phyloP scores from a whole-genome alignment of 1,284 basidiomycete genomes.

The Jaminaea rosea region DNA sequence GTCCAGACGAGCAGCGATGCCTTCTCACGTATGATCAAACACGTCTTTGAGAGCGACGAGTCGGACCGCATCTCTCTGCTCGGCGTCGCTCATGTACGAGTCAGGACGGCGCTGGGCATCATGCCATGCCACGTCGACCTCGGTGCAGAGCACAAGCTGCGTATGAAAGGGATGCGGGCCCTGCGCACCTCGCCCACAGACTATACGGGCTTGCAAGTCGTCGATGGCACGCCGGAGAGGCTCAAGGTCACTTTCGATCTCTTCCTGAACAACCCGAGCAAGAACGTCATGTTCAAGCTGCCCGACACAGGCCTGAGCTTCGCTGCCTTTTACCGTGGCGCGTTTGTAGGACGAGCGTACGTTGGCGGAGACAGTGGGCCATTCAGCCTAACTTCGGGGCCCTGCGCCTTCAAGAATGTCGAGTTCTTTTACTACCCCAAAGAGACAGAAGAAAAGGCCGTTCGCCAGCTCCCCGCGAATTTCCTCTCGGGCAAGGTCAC shows the following conservation, averaged over 20 bases:
- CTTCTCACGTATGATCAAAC: slow-evolving; percentile 17
- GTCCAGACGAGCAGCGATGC: slow-evolving; percentile 1
- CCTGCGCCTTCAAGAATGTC: slow-evolving; percentile 20
- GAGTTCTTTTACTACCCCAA: slow-evolving; percentile 28
- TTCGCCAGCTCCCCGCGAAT: slow-evolving; percentile 25
- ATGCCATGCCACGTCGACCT: slow-evolving; percentile 21
- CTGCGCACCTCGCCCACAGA: slow-evolving; percentile 21
- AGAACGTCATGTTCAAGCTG: slow-evolving; percentile 14
- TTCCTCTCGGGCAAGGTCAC: slow-evolving; percentile 26
- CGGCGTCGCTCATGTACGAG: slow-evolving; percentile 17
- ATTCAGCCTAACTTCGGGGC: slow-evolving; percentile 17
- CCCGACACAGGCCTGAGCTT: slow-evolving; percentile 25
- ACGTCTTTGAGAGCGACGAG: slow-evolving; percentile 20
- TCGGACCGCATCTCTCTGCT: slow-evolving; percentile 24
- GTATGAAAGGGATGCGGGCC: slow-evolving; percentile 5
- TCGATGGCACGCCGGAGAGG: slow-evolving; percentile 18
- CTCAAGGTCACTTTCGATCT: slow-evolving; percentile 25
- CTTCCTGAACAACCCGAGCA: slow-evolving; percentile 31
- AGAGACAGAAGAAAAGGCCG: slow-evolving; percentile 10
- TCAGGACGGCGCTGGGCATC: slow-evolving; percentile 19
- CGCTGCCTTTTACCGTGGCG: slow-evolving; percentile 23
- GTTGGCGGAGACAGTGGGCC: slow-evolving; percentile 1
- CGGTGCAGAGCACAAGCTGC: slow-evolving; percentile 5
- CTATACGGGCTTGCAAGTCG: slow-evolving; percentile 25
- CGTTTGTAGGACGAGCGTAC: slow-evolving; percentile 21